Evolutionary conservation across 75 land plant genomes (phyloP).

Genomic region (Ceratopteris richardii): DNA sequence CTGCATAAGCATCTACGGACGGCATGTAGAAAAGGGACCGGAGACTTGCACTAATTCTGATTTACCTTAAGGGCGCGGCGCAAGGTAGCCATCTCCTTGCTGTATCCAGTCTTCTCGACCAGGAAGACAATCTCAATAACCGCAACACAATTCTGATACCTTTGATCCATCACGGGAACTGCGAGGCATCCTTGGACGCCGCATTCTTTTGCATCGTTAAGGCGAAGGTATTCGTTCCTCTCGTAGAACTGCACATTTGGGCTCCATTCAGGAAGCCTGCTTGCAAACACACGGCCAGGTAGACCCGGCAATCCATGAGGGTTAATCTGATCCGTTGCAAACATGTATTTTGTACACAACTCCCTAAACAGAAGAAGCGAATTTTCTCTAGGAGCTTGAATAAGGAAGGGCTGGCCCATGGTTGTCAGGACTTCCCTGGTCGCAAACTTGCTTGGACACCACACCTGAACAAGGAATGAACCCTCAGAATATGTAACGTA

Average conservation of each 20-base stretch:
- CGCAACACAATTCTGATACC: slow-evolving; percentile 42
- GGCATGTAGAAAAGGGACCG: background rate
- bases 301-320: slow-evolving; percentile 48
- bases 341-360: slow-evolving; percentile 46
- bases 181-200: slow-evolving; percentile 74
- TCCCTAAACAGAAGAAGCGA: slow-evolving; percentile 48
- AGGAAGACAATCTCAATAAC: slow-evolving; percentile 68
- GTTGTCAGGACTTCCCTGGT: slow-evolving; percentile 16
- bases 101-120: slow-evolving; percentile 58
- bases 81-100: slow-evolving; percentile 49
- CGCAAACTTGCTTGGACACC: slow-evolving; percentile 16
- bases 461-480: slow-evolving; percentile 25
- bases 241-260: slow-evolving; percentile 61
- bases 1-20: slow-evolving; percentile 6
- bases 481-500: too few species aligned
- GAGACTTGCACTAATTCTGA: slow-evolving; percentile 10
- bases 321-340: slow-evolving; percentile 35
- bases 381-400: slow-evolving; percentile 11
- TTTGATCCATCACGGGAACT: slow-evolving; percentile 53
- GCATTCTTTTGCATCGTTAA: slow-evolving; percentile 44
- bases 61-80: slow-evolving; percentile 66
- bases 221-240: slow-evolving; percentile 45
- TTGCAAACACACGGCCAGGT: slow-evolving; percentile 70
- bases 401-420: slow-evolving; percentile 22
- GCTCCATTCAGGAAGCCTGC: slow-evolving; percentile 73